phyloP scores from a whole-genome alignment of 192 early-diverging fungal species.

The Kickxella alabastrina region DNA sequence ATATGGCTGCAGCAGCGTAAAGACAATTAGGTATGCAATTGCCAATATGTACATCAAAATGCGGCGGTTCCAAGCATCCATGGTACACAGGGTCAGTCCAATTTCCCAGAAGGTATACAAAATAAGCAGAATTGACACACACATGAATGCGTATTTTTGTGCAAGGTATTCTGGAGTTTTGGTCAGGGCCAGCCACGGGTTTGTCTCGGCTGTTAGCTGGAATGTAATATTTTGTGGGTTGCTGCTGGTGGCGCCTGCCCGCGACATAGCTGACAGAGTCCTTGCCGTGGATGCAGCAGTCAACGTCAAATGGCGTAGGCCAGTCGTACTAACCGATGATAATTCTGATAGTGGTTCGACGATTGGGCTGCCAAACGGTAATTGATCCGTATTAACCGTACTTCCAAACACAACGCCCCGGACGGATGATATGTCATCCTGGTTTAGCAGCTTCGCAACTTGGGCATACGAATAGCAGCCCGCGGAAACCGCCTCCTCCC shows the following conservation, averaged over 20 bases:
- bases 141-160: slow-evolving; percentile 27
- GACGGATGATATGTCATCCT: too few relatives aligned
- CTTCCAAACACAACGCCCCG: too few relatives aligned
- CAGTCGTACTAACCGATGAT: neutral
- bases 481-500: too few relatives aligned
- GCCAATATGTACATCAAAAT: slow-evolving; percentile 41
- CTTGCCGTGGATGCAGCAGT: slow-evolving; percentile 7
- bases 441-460: too few relatives aligned
- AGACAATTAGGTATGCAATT: slow-evolving; percentile 26
- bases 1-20: slow-evolving; percentile 33
- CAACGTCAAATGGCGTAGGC: slow-evolving; percentile 1
- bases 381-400: neutral
- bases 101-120: slow-evolving; percentile 36
- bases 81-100: slow-evolving; percentile 28
- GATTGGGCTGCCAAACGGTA: slow-evolving; percentile 1
- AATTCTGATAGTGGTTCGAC: neutral
- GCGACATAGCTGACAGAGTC: neutral
- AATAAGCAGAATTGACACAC: slow-evolving; percentile 10
- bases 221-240: neutral
- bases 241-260: neutral
- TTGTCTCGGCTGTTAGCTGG: neutral
- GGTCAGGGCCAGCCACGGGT: slow-evolving; percentile 22
- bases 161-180: slow-evolving; percentile 8
- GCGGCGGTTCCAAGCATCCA: slow-evolving; percentile 29
- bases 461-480: too few relatives aligned